Evolutionary conservation across 78 protist species (phyloP), one percentile per base, ranked within the genome.

Genomic region (Bigelowiella natans): DNA sequence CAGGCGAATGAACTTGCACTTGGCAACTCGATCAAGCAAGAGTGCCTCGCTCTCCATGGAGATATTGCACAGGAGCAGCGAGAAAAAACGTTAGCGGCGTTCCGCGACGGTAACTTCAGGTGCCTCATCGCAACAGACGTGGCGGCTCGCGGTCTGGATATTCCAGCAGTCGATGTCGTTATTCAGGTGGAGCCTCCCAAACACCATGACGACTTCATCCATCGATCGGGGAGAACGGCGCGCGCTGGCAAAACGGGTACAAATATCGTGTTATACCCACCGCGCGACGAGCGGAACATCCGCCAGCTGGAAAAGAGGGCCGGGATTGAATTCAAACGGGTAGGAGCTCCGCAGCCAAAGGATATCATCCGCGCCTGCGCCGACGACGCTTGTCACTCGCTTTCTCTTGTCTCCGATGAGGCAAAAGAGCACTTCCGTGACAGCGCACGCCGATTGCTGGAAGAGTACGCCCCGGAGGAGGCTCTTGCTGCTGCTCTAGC

Each of bases 81-180:
- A 51, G 73, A 51, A 18, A 51, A 51, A 18, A 51, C 73, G 34
- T 18, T 51, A 26, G 18, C 7, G 7, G 73, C 73, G 7, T 51
- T 51, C 18, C 73, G 73, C 34, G 73, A 51, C 18, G 73, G 73
- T 51, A 51, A 51, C 18, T 51, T 51, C 73, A 7, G 73, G 34
- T 51, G 73, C 18, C 91, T 92, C 37, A 73, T 92, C 39, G 94
- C 92, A 28, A 83, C 40, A 18, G 90, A 87, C 28, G 82, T 87
- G 30, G 91, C 88, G 1, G 88, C 84, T 31, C 82, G 91, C 0
- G 96, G 96, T 28, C 91, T 94, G 1, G 96, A 94, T 85, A 91
- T 94, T 31, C 93, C 93, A 1, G 36, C 90, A 2, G 93, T 95
- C 2, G 91, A 40, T 31, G 2, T 37, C 0, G 95, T 95, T 1